Evolutionary conservation across 2,329 filamentous ascomycete genomes (phyloP).

Genomic region (Cladophialophora psammophila): DNA sequence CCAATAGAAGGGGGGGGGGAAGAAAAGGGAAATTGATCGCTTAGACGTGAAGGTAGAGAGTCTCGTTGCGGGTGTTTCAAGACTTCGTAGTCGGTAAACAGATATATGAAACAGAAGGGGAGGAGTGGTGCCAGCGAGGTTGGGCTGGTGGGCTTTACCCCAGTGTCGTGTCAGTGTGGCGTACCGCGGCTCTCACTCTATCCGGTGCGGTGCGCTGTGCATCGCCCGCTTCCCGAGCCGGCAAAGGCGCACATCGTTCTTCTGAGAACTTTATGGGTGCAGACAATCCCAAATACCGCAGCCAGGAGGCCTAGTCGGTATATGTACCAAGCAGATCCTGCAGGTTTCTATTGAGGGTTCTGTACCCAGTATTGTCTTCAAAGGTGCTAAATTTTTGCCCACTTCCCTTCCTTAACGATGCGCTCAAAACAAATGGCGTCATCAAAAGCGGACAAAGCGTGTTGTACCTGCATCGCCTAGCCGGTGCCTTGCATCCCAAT

Average conservation of each 20-base stretch:
- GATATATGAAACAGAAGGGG: neutral
- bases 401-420: too few species aligned
- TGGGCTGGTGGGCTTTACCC: neutral
- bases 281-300: neutral
- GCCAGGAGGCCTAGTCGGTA: neutral
- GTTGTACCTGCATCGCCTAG: slow-evolving; percentile 12
- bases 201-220: neutral
- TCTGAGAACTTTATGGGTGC: neutral
- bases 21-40: neutral
- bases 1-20: neutral
- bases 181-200: neutral
- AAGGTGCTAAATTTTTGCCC: neutral
- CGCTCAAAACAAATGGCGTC: too few species aligned
- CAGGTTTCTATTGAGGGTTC: neutral
- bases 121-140: neutral
- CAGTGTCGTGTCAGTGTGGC: neutral
- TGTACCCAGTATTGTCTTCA: neutral
- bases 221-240: neutral
- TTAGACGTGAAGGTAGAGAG: neutral
- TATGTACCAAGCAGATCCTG: neutral
- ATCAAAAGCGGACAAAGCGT: neutral
- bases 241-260: too few species aligned
- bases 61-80: neutral
- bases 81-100: neutral
- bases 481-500: slow-evolving; percentile 8